Evolutionary conservation across 139 green algal species (phyloP).

Genomic region (Bryopsis sp.): DNA sequence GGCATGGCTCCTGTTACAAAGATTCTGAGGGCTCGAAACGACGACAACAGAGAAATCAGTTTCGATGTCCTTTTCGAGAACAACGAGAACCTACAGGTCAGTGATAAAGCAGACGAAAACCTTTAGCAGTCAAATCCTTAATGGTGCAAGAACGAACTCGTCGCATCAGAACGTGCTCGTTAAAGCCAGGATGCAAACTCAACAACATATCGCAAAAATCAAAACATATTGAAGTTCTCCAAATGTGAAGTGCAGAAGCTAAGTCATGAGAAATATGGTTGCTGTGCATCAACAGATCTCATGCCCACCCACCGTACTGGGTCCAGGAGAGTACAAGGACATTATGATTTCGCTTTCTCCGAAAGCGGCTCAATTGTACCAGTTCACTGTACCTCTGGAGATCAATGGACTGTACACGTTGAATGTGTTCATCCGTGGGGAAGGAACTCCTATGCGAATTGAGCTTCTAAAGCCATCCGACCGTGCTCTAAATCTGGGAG

Average conservation of each 20-base stretch:
- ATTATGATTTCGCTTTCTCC: constrained; percentile 52
- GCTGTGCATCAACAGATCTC: too few species aligned
- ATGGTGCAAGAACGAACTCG: too few species aligned
- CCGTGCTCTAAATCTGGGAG: constrained; percentile 46
- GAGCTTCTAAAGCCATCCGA: constrained; percentile 49
- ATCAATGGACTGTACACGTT: constrained; percentile 69
- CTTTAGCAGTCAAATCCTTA: too few species aligned
- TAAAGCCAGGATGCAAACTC: too few species aligned
- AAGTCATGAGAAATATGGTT: too few species aligned
- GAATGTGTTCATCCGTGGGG: constrained; percentile 40
- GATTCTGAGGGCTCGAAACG: constrained; percentile 45
- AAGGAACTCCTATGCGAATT: constrained; percentile 35
- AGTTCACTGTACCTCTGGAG: constrained; percentile 40
- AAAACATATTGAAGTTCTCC: too few species aligned
- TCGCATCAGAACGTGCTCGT: too few species aligned
- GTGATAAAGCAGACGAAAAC: too few species aligned
- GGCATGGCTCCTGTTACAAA: constrained; percentile 38
- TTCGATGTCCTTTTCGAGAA: constrained; percentile 44
- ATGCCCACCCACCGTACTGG: constrained; percentile 36
- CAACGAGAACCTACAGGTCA: constrained; percentile 32
- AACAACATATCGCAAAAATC: too few species aligned
- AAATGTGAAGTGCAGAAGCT: too few species aligned
- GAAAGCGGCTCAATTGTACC: constrained; percentile 21
- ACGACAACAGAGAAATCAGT: constrained; percentile 51
- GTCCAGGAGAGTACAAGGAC: constrained; percentile 38